Evolutionary conservation across 192 early-diverging fungal genomes (phyloP).

Genomic region (Coemansia asiatica): DNA sequence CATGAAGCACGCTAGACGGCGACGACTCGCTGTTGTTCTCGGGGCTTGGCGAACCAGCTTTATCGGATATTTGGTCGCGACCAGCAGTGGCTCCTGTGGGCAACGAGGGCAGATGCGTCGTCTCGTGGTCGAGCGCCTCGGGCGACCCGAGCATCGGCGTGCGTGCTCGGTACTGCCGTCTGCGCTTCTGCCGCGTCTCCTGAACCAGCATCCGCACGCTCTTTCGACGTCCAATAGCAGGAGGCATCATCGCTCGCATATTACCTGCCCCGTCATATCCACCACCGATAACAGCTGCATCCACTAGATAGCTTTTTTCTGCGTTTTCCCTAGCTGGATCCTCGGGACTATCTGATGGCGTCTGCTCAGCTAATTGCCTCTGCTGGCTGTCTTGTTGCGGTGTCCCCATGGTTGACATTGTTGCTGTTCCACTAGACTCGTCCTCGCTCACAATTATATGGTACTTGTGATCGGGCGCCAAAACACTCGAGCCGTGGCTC

Average conservation of each 20-base stretch:
- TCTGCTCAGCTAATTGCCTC: background rate
- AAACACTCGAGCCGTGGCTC: slow-evolving; percentile 8
- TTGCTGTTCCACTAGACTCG: background rate
- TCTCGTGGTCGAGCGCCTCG: background rate
- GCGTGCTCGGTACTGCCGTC: background rate
- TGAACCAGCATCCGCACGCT: slow-evolving; percentile 58
- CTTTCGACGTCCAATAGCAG: slow-evolving; percentile 41
- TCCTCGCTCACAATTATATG: slow-evolving; percentile 48
- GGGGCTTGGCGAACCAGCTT: background rate
- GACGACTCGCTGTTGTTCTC: background rate
- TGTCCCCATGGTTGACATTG: too few species aligned
- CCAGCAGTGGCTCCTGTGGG: background rate
- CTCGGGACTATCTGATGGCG: background rate
- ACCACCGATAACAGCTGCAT: too few species aligned
- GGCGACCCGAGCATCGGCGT: background rate
- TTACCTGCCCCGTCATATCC: too few species aligned
- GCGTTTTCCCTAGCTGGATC: background rate
- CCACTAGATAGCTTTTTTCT: too few species aligned
- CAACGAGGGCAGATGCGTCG: background rate
- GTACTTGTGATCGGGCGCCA: slow-evolving; percentile 32
- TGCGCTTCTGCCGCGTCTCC: slow-evolving; percentile 35
- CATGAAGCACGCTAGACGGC: background rate
- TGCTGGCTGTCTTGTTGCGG: background rate
- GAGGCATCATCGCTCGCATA: background rate
- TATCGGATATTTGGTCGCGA: background rate